Percentiles rank a stretch among this genome's conserved stretches.
phyloP scores from a whole-genome alignment of 1,284 basidiomycete genomes.

The Fistulina hepatica region DNA sequence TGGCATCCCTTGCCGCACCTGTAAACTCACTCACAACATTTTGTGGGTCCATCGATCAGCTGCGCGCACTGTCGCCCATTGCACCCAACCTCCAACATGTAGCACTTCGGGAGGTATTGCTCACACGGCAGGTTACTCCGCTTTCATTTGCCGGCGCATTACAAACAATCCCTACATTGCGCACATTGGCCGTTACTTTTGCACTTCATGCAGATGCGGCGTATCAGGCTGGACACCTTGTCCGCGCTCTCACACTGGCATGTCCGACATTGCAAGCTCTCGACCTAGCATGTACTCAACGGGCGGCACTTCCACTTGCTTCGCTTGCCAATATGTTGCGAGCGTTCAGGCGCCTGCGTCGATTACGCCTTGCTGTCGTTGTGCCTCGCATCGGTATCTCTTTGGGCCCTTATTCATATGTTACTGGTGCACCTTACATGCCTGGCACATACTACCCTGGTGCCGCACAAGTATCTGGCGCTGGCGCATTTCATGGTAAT shows the following conservation, averaged over 20 bases:
- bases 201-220: slow-evolving; percentile 53
- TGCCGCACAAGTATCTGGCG: too few relatives aligned
- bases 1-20: slow-evolving; percentile 34
- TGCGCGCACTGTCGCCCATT: slow-evolving; percentile 41
- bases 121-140: slow-evolving; percentile 54
- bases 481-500: too few relatives aligned
- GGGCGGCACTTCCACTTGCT: slow-evolving; percentile 62
- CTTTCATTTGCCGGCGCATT: slow-evolving; percentile 46
- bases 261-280: slow-evolving; percentile 53
- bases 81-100: slow-evolving; percentile 37
- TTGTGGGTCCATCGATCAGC: slow-evolving; percentile 48
- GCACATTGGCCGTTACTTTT: slow-evolving; percentile 49
- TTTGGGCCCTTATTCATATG: too few relatives aligned
- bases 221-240: slow-evolving; percentile 59
- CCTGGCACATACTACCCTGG: too few relatives aligned
- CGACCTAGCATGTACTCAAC: slow-evolving; percentile 52
- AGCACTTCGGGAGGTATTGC: slow-evolving; percentile 51
- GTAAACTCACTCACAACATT: slow-evolving; percentile 46
- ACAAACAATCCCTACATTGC: slow-evolving; percentile 40
- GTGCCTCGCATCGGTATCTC: too few relatives aligned
- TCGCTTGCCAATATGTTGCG: slow-evolving; percentile 18
- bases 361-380: slow-evolving; percentile 27
- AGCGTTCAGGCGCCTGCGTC: slow-evolving; percentile 4
- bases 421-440: too few relatives aligned
- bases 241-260: slow-evolving; percentile 49